A percentile compares a stretch with the other conserved stretches of the same genome.
Conservation (phyloP, 1,139 yeast species). For the Yamadazyma siamensis region DNA sequence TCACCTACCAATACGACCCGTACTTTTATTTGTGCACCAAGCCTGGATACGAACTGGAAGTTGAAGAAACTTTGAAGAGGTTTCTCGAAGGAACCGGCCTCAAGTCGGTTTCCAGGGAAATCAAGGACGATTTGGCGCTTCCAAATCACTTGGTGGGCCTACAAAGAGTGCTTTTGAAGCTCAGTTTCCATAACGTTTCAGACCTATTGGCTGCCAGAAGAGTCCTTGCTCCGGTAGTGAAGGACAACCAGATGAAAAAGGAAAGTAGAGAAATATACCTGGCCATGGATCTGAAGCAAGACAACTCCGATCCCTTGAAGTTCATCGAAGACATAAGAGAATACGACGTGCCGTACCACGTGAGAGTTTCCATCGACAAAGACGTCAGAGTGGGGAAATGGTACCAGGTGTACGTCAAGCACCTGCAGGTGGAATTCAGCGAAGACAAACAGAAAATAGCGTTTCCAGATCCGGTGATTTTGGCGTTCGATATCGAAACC, state of each 20-base stretch:
- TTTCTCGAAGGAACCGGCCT: slow-evolving; percentile 56
- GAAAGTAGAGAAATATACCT: slow-evolving; percentile 72
- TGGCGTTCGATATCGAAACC: slow-evolving; percentile 97
- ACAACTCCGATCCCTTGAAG: slow-evolving; percentile 52
- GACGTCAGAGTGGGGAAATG: slow-evolving; percentile 91
- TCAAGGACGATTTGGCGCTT: slow-evolving; percentile 73
- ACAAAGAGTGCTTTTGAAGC: slow-evolving; percentile 57
- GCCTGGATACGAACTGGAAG: slow-evolving; percentile 69
- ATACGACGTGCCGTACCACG: slow-evolving; percentile 96
- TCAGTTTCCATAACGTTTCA: slow-evolving; percentile 70
- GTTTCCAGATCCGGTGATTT: slow-evolving; percentile 95
- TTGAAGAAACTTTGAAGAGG: slow-evolving; percentile 79
- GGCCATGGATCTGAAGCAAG: slow-evolving; percentile 27
- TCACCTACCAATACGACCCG: slow-evolving; percentile 81
- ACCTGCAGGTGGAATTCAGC: slow-evolving; percentile 51
- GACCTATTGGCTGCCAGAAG: slow-evolving; percentile 78
- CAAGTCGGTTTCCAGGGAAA: slow-evolving; percentile 51
- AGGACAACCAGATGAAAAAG: slow-evolving; percentile 60
- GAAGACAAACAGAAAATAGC: slow-evolving; percentile 77
- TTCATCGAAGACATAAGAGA: slow-evolving; percentile 80
- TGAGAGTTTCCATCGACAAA: slow-evolving; percentile 87
- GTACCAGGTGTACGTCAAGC: slow-evolving; percentile 75
- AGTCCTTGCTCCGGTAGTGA: slow-evolving; percentile 63
- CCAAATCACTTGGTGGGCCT: slow-evolving; percentile 88
- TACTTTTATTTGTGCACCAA: slow-evolving; percentile 76